Evolutionary conservation across 2,329 filamentous ascomycete species (phyloP), one percentile per base, ranked within the genome.

Genomic region (Phyllosticta citribraziliensis): DNA sequence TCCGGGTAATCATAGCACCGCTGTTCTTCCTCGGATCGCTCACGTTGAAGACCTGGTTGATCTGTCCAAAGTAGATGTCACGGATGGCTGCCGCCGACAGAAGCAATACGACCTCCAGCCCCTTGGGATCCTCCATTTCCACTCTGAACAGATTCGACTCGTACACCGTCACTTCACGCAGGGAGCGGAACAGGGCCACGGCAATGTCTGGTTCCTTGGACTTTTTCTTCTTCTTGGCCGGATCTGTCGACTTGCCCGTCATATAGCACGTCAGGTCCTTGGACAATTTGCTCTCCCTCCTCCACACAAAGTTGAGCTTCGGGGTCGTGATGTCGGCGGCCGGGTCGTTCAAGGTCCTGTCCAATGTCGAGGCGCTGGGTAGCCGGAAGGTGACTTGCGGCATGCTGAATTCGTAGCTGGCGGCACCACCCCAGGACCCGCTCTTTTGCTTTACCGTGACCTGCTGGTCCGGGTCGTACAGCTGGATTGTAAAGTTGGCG

Each of bases 171-270:
- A 97, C 75, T 67, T 92, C 89, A 66, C 84, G 87, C 25, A 87
- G 79, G 66, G 71, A 70, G 14, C 88, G 86, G 79, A 92, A 96
- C 67, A 97, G 82, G 2, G 91, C 91, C n/a, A 97, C 82, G 0
- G 91, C 92, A 67, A 97, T 97, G 74, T 97, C 94, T 0, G 94
- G 93, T 72, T 99, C 94, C 71, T 89, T 93, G 77, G 81, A 88
- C 66, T 72, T 73, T 78, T 89, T 85, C 66, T 80, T 89, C 74
- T 87, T 89, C 22, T 83, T 84, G 30, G 83, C 84, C 2, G 77
- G 71, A 57, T 83, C 80, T 0, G 88, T 83, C 12, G 84, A 88
- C 71, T 86, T 89, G 17, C 93, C 92, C 0, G 87, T 88, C 76
- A 96, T 81, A 73, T 88, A 91, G 74, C 92, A 97, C 1, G 89